Evolutionary conservation across 2,329 filamentous ascomycete species (phyloP), one percentile per base, ranked within the genome.

Genomic region (Cucurbitaria berberidis): DNA sequence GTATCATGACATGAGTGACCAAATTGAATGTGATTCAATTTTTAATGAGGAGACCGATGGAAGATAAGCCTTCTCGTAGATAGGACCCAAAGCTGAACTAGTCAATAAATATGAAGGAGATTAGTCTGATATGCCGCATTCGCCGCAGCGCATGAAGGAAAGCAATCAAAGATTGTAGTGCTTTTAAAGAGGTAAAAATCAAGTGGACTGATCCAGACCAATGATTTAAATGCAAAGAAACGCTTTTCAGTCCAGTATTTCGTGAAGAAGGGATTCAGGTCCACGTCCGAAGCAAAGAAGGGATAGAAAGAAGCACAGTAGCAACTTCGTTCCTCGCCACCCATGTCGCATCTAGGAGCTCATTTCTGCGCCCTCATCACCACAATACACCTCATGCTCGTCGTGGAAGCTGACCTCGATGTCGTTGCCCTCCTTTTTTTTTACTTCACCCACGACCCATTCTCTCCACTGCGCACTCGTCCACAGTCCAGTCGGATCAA

Each of bases 341-440:
- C 13, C 30, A 34, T 18, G 7, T n/a, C 5, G n/a, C 2, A 18
- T 2, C 34, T 7, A n/a, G 5, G 18, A 6, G 5, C 34, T 19
- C n/a, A 16, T 16, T 9, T 36, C 7, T n/a, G 5, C 21, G 16
- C 21, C 35, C 15, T 21, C 35, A 4, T 13, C 16, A 10, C 5
- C 35, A n/a, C n/a, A n/a, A n/a, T n/a, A n/a, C 16, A 21, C 18
- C 16, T 38, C 18, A 9, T 38, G 18, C 16, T 38, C 18, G 9
- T 16, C 18, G 5, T 18, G 19, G 18, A 51, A 53, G 10, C 47
- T 18, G 24, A 48, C 40, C 26, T 52, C 40, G 10, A 54, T 30
- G 30, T 52, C 40, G 15, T 43, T 26, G 15, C 51, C 51, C 36
- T 58, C 55, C 38, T 41, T 32, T n/a, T n/a, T n/a, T 24, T 44